Conservation (phyloP, 1,284 basidiomycete species). For the Ustilago trichophora region DNA sequence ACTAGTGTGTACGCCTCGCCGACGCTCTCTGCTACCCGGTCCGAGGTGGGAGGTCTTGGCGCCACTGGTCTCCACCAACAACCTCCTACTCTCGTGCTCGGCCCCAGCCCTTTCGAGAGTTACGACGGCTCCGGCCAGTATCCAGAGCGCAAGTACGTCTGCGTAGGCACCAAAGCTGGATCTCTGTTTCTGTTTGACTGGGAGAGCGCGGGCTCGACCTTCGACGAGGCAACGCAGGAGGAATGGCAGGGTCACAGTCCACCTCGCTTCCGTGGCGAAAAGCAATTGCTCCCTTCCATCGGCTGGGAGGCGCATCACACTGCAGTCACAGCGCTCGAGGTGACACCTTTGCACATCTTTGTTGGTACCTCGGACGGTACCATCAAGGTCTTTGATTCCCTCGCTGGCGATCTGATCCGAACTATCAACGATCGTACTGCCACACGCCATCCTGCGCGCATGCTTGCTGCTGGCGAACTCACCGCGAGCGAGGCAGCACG, state of each 20-base stretch:
- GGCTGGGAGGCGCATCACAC: conserved; percentile 51
- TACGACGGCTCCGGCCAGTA: conserved; percentile 34
- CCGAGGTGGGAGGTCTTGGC: not conserved
- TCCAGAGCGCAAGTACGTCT: conserved; percentile 58
- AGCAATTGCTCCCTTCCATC: conserved; percentile 72
- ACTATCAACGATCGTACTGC: conserved; percentile 63
- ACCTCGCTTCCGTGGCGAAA: conserved; percentile 72
- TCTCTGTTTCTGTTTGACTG: conserved; percentile 59
- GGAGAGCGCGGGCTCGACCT: conserved; percentile 41
- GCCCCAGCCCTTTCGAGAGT: conserved; percentile 25
- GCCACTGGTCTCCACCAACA: not conserved
- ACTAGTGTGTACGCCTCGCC: conserved; percentile 33
- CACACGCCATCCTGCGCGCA: conserved; percentile 69
- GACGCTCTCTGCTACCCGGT: conserved; percentile 20
- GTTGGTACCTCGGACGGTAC: conserved; percentile 71
- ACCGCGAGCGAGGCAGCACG: conserved; percentile 67
- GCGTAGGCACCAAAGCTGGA: conserved; percentile 57
- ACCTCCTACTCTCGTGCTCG: conserved; percentile 27
- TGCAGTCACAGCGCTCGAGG: conserved; percentile 53
- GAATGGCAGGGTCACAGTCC: conserved; percentile 67
- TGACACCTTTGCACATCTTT: conserved; percentile 47
- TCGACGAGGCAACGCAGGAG: conserved; percentile 28
- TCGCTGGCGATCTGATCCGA: conserved; percentile 69
- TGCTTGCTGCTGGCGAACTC: conserved; percentile 71
- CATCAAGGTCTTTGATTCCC: conserved; percentile 75